Base-by-base conservation (phyloP, 2,329 filamentous ascomycete genomes). In the Pseudogymnoascus sp. region DNA sequence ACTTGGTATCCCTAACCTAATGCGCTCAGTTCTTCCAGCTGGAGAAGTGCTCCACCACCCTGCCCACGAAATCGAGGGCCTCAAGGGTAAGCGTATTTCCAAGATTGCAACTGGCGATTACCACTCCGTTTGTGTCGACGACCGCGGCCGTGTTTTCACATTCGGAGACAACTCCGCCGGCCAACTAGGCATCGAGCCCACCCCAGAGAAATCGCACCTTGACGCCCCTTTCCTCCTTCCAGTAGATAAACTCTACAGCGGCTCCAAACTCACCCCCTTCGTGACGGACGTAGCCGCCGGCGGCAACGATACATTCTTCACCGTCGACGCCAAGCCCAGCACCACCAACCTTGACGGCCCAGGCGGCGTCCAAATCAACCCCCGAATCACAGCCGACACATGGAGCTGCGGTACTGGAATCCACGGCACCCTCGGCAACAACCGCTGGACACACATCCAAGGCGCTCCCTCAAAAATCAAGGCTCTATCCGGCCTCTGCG, bases 121-220 rank as follows among this genome's bases (percentile, higher is more conserved):
- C 66, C 94, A 99, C 75, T 96, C 91, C 3, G 76, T 95, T 1
- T 89, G 85, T 0, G 80, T 91, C 14, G 90, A 93, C 70, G 82
- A 83, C 63, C 79, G 87, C 59, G 93, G 93, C 14, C 83, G 85
- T 14, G 81, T 94, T 14, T 96, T 94, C 73, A 80, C 86, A 6
- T 97, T 96, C 75, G 94, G 94, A 37, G 92, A 97, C 73, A 97
- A 97, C 75, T 86, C 86, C 0, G 83, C 84, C 43, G 94, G 94
- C n/a, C 94, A 97, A 73, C 80, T 97, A 3, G 93, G 93, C n/a
- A 85, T 93, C 68, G 84, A 90, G 58, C 83, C 82, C 60, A 84
- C 85, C 57, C 72, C 81, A 0, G 82, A 87, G 28, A 77, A 83
- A 14, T 78, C 83, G 6, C 82, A 77, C 62, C 77, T 89, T 22